These are phyloP conservation scores for Sarocladium brachiariae DNA, from an alignment of 2,329 filamentous ascomycete genomes.

Conservation along the genomic window DNA sequence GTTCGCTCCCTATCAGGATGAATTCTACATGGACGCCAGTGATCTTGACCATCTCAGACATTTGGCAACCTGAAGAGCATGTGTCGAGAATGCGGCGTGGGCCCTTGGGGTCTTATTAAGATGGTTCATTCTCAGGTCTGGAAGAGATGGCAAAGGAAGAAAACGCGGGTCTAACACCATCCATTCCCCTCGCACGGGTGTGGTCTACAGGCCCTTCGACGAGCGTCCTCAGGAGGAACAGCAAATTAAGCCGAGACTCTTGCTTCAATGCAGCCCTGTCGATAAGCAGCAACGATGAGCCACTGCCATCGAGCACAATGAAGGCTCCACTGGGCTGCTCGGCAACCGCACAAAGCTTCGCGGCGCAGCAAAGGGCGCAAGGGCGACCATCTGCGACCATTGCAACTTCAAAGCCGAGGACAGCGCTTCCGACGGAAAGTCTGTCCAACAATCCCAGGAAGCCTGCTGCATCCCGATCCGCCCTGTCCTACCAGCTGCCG, in stretches of 20 bases:
- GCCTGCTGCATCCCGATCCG: conserved; percentile 20
- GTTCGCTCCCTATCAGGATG: conserved; percentile 46
- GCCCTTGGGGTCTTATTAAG: conserved; percentile 43
- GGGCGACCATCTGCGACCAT: conserved; percentile 32
- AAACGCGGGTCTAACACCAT: conserved; percentile 56
- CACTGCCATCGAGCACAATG: conserved; percentile 27
- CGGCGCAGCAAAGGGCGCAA: conserved; percentile 57
- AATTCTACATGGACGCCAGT: conserved; percentile 44
- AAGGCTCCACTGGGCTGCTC: conserved; percentile 38
- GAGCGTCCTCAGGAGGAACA: conserved; percentile 29
- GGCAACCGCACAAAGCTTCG: conserved; percentile 56
- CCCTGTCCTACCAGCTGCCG: conserved; percentile 21
- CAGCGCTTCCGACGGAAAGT: conserved; percentile 16
- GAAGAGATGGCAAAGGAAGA: conserved; percentile 64
- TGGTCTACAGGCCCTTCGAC: conserved; percentile 60
- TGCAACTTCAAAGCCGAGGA: conserved; percentile 19
- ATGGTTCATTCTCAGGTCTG: conserved; percentile 50
- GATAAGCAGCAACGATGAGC: conserved; percentile 16
- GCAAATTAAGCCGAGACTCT: conserved; percentile 26
- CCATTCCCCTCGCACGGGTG: conserved; percentile 53
- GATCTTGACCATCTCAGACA: conserved; percentile 25
- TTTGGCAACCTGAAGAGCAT: conserved; percentile 48
- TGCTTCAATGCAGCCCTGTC: conserved; percentile 20
- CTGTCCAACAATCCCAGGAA: conserved; percentile 22
- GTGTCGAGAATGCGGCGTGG: conserved; percentile 52